Conservation (phyloP, 148 eudicot genomes). For the Fagopyrum tataricum region DNA sequence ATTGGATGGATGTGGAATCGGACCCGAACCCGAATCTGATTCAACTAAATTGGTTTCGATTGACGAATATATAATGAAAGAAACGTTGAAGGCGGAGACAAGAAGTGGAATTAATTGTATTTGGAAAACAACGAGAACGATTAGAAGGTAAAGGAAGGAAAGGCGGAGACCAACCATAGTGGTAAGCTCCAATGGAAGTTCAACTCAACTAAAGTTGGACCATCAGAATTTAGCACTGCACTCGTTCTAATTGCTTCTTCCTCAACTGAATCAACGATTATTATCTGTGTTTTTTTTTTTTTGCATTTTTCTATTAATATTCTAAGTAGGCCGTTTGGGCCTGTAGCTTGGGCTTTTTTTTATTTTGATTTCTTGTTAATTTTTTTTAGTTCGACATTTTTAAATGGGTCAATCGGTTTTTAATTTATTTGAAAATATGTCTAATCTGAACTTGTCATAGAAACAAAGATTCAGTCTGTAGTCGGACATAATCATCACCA, state of each 20-base stretch:
- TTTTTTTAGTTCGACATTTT: too few species aligned
- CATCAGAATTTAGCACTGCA: neutral
- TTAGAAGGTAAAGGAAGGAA: slow-evolving; percentile 2
- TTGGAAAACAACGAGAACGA: neutral
- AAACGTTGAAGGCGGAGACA: slow-evolving; percentile 9
- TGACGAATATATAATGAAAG: neutral
- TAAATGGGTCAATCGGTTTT: too few species aligned
- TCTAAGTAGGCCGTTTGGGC: neutral
- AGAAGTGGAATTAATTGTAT: neutral
- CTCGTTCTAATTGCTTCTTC: neutral
- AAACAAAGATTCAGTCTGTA: too few species aligned
- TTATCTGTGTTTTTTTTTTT: neutral
- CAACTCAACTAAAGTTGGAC: neutral
- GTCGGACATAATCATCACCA: too few species aligned
- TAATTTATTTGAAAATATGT: too few species aligned
- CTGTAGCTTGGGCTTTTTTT: neutral
- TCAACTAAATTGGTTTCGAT: neutral
- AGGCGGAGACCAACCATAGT: neutral
- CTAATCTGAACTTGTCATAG: too few species aligned
- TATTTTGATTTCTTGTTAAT: neutral
- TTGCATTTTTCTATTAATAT: neutral
- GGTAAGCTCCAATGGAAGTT: neutral
- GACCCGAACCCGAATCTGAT: slow-evolving; percentile 1
- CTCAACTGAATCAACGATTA: slow-evolving; percentile 5
- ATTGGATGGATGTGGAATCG: neutral